Evolutionary conservation across 441 rosid genomes (phyloP), one percentile per base, ranked within the genome.

Genomic region (Euphorbia celastroides): DNA sequence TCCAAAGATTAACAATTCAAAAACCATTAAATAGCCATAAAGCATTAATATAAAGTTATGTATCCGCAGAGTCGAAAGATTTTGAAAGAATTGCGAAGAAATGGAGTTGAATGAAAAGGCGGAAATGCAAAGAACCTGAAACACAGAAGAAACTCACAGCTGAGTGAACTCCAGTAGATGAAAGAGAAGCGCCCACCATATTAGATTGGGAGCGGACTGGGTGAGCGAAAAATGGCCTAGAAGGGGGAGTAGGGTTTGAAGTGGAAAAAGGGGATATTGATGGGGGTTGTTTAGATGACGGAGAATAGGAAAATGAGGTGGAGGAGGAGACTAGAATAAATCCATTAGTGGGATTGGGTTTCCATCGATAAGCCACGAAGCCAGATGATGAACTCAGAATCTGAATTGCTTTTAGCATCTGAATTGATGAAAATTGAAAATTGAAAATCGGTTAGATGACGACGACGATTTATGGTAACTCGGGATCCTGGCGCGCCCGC

Each of bases 391-490:
- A 84, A 68, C 92, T 82, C 78, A 88, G 72, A 74, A 77, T 75
- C 69, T 90, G 97, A 11, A 90, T 78, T n/a, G 91, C 88, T 72
- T 83, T 93, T 44, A 88, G 93, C 97, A 93, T 85, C n/a, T 38
- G 44, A 38, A 38, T 38, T 38, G 44, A n/a, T n/a, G n/a, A n/a
- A n/a, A 38, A 38, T 38, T 75, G 75, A 68, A 68, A 23, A 31
- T 36, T 17, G 38, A 51, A 23, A 23, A 50, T 41, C 22, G 14
- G 19, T 32, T 32, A 60, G 42, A 57, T 11, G 8, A 42, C 30
- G 63, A 20, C 51, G 50, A 3, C 34, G 58, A 22, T 58, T 46
- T 58, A 31, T 58, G 57, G 65, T 59, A 44, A 57, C 19, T 23
- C 32, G 14, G 9, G 19, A 61, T 52, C 63, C 54, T 42, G 72